A percentile compares a stretch with the other conserved stretches of the same genome.
Evolutionary conservation across 23 red algal species (phyloP).

Genomic region (Agarophyton chilense): DNA sequence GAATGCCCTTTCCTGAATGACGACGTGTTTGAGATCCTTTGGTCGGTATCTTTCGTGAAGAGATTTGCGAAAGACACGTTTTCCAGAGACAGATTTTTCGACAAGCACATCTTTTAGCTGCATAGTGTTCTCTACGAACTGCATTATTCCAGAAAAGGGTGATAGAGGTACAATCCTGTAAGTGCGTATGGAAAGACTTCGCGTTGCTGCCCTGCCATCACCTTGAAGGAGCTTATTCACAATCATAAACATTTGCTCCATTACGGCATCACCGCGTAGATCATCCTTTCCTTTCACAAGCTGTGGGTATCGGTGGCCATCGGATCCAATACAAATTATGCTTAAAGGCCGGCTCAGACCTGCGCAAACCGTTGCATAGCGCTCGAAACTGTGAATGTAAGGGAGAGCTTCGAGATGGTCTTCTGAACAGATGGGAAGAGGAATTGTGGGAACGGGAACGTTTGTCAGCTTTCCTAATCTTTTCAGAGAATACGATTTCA

Average conservation of each 20-base stretch:
- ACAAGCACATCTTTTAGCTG: conserved; percentile 57
- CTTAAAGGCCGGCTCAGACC: conserved; percentile 62
- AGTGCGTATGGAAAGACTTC: conserved; percentile 75
- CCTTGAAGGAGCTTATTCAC: conserved; percentile 84
- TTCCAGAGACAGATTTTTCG: neutral
- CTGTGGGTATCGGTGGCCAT: conserved; percentile 79
- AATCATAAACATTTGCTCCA: conserved; percentile 96
- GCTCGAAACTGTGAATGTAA: conserved; percentile 50
- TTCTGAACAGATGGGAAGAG: conserved; percentile 46
- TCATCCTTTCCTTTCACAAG: conserved; percentile 97
- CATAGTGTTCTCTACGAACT: conserved; percentile 68
- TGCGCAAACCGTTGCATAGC: conserved; percentile 35
- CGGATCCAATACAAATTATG: conserved; percentile 75
- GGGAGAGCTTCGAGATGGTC: conserved; percentile 17
- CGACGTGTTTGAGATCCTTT: conserved; percentile 41
- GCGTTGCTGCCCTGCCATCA: conserved; percentile 51
- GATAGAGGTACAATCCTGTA: conserved; percentile 94
- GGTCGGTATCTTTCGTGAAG: conserved; percentile 64
- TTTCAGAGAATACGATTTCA: conserved; percentile 7
- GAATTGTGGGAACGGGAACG: conserved; percentile 71
- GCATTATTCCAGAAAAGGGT: conserved; percentile 84
- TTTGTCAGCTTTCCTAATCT: conserved; percentile 41
- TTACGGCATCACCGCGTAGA: conserved; percentile 93
- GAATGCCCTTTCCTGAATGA: conserved; percentile 8
- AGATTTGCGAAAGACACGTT: neutral